Percentiles rank a stretch among this genome's conserved stretches.
Conservation (phyloP, 169 alveolate species). For the Plasmodium vinckei region DNA sequence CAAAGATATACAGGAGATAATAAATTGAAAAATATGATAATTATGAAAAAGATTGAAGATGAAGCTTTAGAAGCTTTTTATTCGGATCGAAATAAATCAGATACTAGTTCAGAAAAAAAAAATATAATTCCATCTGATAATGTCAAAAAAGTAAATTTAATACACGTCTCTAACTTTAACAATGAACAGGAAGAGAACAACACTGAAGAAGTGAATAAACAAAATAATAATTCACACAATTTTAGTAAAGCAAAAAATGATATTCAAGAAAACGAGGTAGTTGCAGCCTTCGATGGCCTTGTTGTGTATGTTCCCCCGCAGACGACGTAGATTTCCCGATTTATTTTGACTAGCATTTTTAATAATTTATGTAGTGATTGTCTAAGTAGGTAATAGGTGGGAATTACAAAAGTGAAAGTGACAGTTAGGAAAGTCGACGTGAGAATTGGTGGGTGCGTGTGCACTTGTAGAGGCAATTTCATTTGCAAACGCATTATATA, state of each 20-base stretch:
- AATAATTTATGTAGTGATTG: too few species aligned
- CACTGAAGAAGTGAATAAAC: background rate
- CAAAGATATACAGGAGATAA: slow-evolving; percentile 83
- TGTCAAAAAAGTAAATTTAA: background rate
- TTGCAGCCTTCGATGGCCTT: slow-evolving; percentile 72
- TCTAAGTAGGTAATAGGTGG: too few species aligned
- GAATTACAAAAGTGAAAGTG: too few species aligned
- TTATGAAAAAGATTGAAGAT: slow-evolving; percentile 77
- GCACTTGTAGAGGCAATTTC: background rate
- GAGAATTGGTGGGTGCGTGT: background rate
- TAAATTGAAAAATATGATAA: slow-evolving; percentile 63
- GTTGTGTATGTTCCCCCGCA: slow-evolving; percentile 51
- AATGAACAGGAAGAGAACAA: background rate
- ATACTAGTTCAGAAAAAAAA: background rate
- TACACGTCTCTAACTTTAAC: background rate
- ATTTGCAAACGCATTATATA: too few species aligned
- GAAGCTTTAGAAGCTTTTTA: slow-evolving; percentile 68
- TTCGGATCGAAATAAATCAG: background rate
- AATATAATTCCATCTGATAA: background rate
- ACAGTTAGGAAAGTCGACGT: too few species aligned
- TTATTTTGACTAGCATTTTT: too few species aligned
- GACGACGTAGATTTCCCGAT: too few species aligned
- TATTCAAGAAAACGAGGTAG: background rate
- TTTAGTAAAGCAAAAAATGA: background rate
- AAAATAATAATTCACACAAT: background rate